phyloP scores from a whole-genome alignment of 495 filamentous ascomycete genomes.

The Beverwykella pulmonaria region DNA sequence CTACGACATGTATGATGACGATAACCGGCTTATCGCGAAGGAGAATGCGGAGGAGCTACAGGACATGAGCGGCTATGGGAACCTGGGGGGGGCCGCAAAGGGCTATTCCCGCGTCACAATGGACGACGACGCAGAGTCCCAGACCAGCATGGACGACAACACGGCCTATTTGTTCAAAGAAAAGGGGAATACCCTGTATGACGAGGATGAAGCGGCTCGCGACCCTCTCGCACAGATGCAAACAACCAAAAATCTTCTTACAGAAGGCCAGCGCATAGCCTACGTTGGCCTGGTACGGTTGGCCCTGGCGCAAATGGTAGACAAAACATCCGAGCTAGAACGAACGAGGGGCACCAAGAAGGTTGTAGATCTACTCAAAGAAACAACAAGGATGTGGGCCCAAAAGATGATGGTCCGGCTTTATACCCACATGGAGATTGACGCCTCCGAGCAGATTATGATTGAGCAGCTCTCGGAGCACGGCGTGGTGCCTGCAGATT shows the following conservation, averaged over 20 bases:
- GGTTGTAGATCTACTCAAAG: conserved; percentile 64
- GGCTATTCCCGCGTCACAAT: conserved; percentile 92
- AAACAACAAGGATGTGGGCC: conserved; percentile 90
- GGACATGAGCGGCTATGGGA: conserved; percentile 70
- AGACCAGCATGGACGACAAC: conserved; percentile 96
- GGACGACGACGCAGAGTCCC: conserved; percentile 91
- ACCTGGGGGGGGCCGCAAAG: conserved; percentile 83
- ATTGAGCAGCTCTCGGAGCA: conserved; percentile 95
- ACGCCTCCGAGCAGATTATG: conserved; percentile 90
- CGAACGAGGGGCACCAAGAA: conserved; percentile 63
- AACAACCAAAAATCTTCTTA: conserved; percentile 93
- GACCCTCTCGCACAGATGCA: conserved; percentile 89
- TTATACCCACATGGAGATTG: conserved; percentile 96
- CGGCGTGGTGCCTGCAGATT: conserved; percentile 80
- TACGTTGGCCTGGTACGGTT: conserved; percentile 90
- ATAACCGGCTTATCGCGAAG: conserved; percentile 79
- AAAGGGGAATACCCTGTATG: conserved; percentile 61
- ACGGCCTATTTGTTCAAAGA: conserved; percentile 92
- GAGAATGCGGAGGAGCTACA: conserved; percentile 73
- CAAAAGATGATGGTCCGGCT: conserved; percentile 96
- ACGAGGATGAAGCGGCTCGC: conserved; percentile 68
- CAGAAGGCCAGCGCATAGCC: conserved; percentile 92
- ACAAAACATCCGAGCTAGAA: conserved; percentile 63
- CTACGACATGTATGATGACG: conserved; percentile 93
- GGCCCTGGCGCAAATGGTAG: conserved; percentile 73